phyloP scores from a whole-genome alignment of 2,329 filamentous ascomycete species.

The Alternaria conjuncta region DNA sequence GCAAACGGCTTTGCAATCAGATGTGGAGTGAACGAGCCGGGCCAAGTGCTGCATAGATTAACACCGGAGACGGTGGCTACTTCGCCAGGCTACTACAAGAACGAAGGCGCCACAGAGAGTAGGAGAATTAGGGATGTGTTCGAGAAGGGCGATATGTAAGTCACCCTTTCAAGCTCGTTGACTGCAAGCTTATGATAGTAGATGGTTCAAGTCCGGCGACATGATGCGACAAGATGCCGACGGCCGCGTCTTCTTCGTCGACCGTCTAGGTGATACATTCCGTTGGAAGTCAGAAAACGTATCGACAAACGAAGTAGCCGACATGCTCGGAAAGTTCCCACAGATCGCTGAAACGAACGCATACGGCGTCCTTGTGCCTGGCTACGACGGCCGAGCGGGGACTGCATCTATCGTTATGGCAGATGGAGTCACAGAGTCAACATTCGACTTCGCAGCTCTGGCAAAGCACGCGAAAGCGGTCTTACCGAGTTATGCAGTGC shows the following conservation, averaged over 20 bases:
- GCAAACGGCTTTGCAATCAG: constrained; percentile 43
- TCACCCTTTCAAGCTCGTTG: background rate
- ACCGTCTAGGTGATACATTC: constrained; percentile 49
- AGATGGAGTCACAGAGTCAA: constrained; percentile 37
- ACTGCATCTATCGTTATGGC: constrained; percentile 52
- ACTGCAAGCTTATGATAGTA: constrained; percentile 11
- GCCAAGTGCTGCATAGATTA: constrained; percentile 44
- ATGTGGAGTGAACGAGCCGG: constrained; percentile 42
- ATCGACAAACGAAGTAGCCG: constrained; percentile 54
- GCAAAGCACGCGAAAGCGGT: constrained; percentile 48
- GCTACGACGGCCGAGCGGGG: constrained; percentile 55
- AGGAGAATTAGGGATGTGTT: constrained; percentile 45
- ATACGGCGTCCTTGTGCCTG: constrained; percentile 53
- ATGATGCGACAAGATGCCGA: constrained; percentile 45
- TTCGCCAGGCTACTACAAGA: constrained; percentile 44
- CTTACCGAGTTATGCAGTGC: constrained; percentile 56
- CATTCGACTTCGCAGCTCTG: constrained; percentile 44
- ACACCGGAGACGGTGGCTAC: constrained; percentile 32
- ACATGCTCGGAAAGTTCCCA: constrained; percentile 49
- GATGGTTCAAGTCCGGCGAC: constrained; percentile 49
- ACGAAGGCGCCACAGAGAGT: constrained; percentile 39
- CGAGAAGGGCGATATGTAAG: constrained; percentile 48
- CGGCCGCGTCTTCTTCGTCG: constrained; percentile 48
- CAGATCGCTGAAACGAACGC: constrained; percentile 54
- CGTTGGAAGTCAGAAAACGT: constrained; percentile 56